phyloP scores from a whole-genome alignment of 2,329 filamentous ascomycete species.

The Didymella exigua region DNA sequence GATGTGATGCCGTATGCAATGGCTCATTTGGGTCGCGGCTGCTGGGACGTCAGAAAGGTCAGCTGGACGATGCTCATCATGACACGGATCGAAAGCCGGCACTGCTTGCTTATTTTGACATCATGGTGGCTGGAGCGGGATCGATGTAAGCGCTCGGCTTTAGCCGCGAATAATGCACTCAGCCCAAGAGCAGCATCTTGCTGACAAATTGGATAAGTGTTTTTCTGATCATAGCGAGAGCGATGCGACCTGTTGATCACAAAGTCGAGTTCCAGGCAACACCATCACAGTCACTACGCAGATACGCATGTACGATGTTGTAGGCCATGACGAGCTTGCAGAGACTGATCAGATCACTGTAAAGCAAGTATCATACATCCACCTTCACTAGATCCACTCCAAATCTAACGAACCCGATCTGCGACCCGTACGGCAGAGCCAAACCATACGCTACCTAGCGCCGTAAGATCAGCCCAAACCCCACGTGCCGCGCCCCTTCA shows the following conservation, averaged over 20 bases:
- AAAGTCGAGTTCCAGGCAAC: neutral
- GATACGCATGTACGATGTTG: neutral
- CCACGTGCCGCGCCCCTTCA: constrained; percentile 11
- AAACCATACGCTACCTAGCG: neutral
- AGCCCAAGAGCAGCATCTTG: neutral
- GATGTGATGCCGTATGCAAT: constrained; percentile 10
- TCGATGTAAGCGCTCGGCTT: constrained; percentile 10
- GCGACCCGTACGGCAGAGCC: constrained; percentile 9
- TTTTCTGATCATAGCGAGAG: neutral
- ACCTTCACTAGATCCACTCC: neutral
- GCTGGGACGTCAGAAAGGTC: neutral
- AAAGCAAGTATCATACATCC: neutral
- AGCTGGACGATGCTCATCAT: constrained; percentile 2
- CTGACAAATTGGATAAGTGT: neutral
- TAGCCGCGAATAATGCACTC: neutral
- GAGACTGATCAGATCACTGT: neutral
- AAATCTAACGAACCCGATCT: constrained; percentile 5
- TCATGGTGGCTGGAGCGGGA: neutral
- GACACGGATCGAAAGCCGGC: neutral
- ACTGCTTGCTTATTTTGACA: constrained; percentile 8
- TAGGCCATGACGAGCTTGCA: neutral
- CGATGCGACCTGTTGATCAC: neutral
- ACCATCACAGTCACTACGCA: neutral
- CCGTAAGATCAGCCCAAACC: neutral
- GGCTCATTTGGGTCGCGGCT: neutral